Evolutionary conservation across 2,329 filamentous ascomycete genomes (phyloP), one percentile per base, ranked within the genome.

Genomic region (Colletotrichum salicis): DNA sequence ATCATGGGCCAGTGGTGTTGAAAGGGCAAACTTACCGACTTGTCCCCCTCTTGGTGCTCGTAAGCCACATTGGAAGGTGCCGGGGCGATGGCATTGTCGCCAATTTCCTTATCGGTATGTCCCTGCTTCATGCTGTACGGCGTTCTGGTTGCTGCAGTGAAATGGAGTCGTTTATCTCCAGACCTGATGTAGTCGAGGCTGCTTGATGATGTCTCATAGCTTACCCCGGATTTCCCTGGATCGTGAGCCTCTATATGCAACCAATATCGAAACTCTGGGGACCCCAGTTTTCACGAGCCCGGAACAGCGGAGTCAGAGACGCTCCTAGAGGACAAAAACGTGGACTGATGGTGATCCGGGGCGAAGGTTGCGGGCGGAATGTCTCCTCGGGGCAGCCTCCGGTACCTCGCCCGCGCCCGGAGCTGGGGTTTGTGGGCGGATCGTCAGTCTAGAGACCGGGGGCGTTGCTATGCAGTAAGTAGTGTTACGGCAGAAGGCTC

Each of bases 291-390:
- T 60, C 48, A 22, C 35, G 3, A 60, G 19, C 59, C 55, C 61
- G 67, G 61, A 66, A 56, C 45, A 22, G 37, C 66, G 66, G 60
- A 69, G 60, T 31, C 37, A 58, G 19, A 64, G 60, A 64, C 58
- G 54, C 55, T 52, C 63, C 57, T 57, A 35, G 58, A n/a, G 65
- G 27, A 33, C 12, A 56, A 31, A 56, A 37, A 15, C 24, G 55
- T 68, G 65, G 51, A 51, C 58, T 57, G 65, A 68, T 68, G 57
- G 65, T 10, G 58, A 68, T 61, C 24, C 10, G 35, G 58, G 45
- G 58, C 3, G 19, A 19, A 13, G 19, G 29, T 19, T 3, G 35
- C 58, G 58, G 33, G 58, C 65, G 58, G 22, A 45, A 56, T 33
- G 24, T 24, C 33, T 63, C 10, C 58, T 51, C 58, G 65, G 65